Base-by-base conservation (phyloP, 73 alveolate genomes). In the Tetrahymena borealis region DNA sequence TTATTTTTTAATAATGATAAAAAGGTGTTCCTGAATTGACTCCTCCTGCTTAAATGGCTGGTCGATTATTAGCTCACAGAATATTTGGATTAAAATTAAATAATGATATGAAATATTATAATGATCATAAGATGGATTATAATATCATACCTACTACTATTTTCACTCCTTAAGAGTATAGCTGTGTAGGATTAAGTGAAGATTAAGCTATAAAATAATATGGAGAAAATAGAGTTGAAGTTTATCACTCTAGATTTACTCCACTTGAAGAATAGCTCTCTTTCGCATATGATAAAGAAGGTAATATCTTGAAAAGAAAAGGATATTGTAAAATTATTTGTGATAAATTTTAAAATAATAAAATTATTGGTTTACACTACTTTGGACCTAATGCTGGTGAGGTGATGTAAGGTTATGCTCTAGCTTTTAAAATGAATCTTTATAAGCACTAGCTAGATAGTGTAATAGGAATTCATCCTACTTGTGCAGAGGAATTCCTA, bases 311-410 rank as follows among this genome's bases (percentile, higher is more conserved):
- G 78, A 38, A 93, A 85, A 93, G 78, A 78, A 93, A 93, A 33
- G 96, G 96, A 35, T 98, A 97, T 93, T 95, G 96, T 93, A 98
- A 98, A 85, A 94, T 97, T 40, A 94, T 98, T 40, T 96, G 97
- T 41, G 92, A 94, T 90, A 94, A 92, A 39, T 60, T 93, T 11
- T 96, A 97, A 39, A 91, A 96, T 28, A 95, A 96, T 78, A 96
- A 91, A 92, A 99, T 97, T 33, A 91, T 97, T 6, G 99, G 99
- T 78, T 40, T 98, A 79, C 99, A 98, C 93, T 96, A 95, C 91
- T 95, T 97, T 39, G 98, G 99, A 15, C 99, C 99, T 40, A 96
- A 98, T 93, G 99, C 99, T 2, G 99, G 99, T 32, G 99, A 99
- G 93, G 98, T 99, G 38, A 98, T 99, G 13, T 99, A 99, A 96